Base-by-base conservation (phyloP, 208 protist species). In the Trypanosomatidae sp. region DNA sequence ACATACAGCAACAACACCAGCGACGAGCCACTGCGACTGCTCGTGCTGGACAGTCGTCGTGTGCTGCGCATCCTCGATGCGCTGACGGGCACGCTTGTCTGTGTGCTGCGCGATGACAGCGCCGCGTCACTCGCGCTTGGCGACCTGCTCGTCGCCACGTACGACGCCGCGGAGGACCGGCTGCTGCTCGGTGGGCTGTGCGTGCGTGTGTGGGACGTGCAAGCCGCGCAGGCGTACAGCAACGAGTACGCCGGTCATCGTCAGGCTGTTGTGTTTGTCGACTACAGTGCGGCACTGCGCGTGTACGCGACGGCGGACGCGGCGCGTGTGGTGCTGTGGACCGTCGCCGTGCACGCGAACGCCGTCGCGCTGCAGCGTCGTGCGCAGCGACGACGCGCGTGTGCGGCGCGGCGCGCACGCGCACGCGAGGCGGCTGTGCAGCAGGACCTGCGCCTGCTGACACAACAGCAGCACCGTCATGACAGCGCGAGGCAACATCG, bases 281-380 rank as follows among this genome's bases (percentile, higher is more conserved):
- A 48, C 5, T 85, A 63, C 56, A 62, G 69, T 26, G 30, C 40
- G 2, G 48, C 47, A 2, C 59, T 75, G 49, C 25, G 46, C n/a
- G 66, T 68, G 16, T 71, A 63, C 32, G 65, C 88, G n/a, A 88
- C 72, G 27, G 77, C 83, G 0, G 83, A 92, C 43, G 70, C 71
- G 33, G 61, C 70, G 18, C 46, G 80, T 55, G 52, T 88, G 20
- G 56, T 82, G 49, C 52, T 88, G 27, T 92, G 83, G 83, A 62
- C 62, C 15, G 26, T 76, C 23, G 13, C n/a, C 22, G 33, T 58
- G 19, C 33, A 20, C 22, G 15, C 18, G 33, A 45, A 63, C 38
- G 33, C 43, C 44, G 10, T n/a, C n/a, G n/a, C n/a, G n/a, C n/a
- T n/a, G n/a, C n/a, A n/a, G n/a, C n/a, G n/a, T n/a, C n/a, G n/a